These are phyloP conservation scores for Phytophthora sp. DNA, from an alignment of 352 stramenopile species.

Conservation along the genomic window DNA sequence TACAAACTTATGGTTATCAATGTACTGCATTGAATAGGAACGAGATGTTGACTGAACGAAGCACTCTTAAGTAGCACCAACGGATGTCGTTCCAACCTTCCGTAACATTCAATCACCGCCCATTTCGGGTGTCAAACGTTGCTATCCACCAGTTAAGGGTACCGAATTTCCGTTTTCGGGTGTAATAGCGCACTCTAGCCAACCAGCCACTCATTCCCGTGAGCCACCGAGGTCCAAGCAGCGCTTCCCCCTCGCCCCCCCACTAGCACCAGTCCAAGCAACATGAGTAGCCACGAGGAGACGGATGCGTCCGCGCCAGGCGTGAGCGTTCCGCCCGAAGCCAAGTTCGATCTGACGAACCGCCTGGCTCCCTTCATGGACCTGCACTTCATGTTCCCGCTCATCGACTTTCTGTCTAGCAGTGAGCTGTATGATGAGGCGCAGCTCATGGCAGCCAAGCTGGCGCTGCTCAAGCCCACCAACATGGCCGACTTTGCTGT, in stretches of 20 bases:
- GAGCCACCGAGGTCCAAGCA: slow-evolving; percentile 23
- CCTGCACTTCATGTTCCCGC: slow-evolving; percentile 97
- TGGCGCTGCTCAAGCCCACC: slow-evolving; percentile 93
- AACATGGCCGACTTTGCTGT: slow-evolving; percentile 98
- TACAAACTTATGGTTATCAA: too few relatives aligned
- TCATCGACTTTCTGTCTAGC: slow-evolving; percentile 95
- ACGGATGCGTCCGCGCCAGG: slow-evolving; percentile 32
- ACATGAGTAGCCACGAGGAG: slow-evolving; percentile 55
- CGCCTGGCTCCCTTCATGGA: slow-evolving; percentile 95
- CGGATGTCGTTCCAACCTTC: background rate
- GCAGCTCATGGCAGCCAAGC: slow-evolving; percentile 89
- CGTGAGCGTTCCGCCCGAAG: slow-evolving; percentile 62
- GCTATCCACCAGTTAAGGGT: background rate
- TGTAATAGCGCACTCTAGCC: background rate
- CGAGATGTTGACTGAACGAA: background rate
- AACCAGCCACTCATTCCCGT: slow-evolving; percentile 54
- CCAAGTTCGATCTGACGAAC: slow-evolving; percentile 95
- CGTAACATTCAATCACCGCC: background rate
- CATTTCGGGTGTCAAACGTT: background rate
- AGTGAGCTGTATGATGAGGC: slow-evolving; percentile 93
- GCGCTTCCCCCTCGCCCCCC: background rate
- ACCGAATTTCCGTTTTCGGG: background rate
- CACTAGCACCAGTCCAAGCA: too few relatives aligned
- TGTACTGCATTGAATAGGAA: too few relatives aligned
- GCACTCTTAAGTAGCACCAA: background rate